Base-by-base conservation (phyloP, 208 protist species). In the Wallacemonas collosoma region DNA sequence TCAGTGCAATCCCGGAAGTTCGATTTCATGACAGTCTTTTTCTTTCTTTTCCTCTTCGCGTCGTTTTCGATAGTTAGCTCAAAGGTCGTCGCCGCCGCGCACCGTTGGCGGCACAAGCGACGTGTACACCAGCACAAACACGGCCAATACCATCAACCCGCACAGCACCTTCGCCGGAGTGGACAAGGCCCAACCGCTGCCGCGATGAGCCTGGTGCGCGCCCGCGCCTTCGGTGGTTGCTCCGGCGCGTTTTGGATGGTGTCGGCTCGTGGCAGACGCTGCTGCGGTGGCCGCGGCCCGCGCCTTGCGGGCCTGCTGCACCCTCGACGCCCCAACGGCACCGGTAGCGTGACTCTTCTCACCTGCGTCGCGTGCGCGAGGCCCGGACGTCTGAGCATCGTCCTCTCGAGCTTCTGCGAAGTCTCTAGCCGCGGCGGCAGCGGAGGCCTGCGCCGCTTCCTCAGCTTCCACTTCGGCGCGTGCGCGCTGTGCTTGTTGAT, bases 251-350 rank as follows among this genome's bases (percentile, higher is more conserved):
- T 57, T 74, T 9, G 75, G 56, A 40, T 73, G 68, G 26, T 64
- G 72, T 47, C 48, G 36, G 57, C 38, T 6, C 53, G 15, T 7
- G 11, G 53, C 60, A 45, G n/a, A 38, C 44, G 12, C 43, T 6
- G 47, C 64, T 50, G 64, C 60, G 3, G 72, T 68, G 1, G 63
- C 72, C 6, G 35, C 56, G 44, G 86, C 78, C 41, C 75, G 66
- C 15, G 83, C 80, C 40, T 82, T 84, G 1, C 86, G 76, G 26
- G 86, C 78, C 48, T 86, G 80, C 72, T 91, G 83, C 43, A 85
- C 73, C 36, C 83, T 72, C 2, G 81, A 86, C 35, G 71, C 64
- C 7, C 75, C 71, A 8, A 45, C 68, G 14, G 39, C 54, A n/a
- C 71, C 63, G 17, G n/a, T 40, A 14, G 48, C 48, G 17, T 48